Evolutionary conservation across 192 early-diverging fungal species (phyloP), one percentile per base, ranked within the genome.

Genomic region (Coemansia sp.): DNA sequence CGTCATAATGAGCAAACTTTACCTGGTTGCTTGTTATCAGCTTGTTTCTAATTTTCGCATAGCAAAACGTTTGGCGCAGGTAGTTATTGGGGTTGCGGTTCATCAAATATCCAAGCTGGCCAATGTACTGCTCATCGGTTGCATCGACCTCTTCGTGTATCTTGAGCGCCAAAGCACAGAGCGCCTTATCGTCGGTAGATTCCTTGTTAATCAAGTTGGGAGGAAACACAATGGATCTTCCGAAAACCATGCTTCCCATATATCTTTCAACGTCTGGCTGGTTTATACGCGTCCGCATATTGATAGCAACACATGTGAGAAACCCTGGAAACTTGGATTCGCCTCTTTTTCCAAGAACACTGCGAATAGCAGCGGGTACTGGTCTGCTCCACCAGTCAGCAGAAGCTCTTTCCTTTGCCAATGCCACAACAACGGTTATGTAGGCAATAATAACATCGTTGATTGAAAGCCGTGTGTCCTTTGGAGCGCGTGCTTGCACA

Each of bases 401-500:
- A 7, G 50, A 53, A 0, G 19, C 50, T n/a, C 23, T 23, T 53
- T 53, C 19, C 21, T 53, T 53, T 23, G 50, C 50, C 21, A 39
- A 37, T 40, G 15, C 56, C 10, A 58, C 15, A 9, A 41, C 39
- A 7, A 58, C 39, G 7, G n/a, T 18, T 40, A 58, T 40, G 13
- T 18, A 41, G 11, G 56, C 56, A n/a, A 13, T 40, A 9, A 58
- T 37, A n/a, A 58, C n/a, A 15, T 58, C 56, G 38, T 58, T 58
- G 9, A 40, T 41, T 10, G 56, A 58, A 16, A 39, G 39, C 5
- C n/a, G 38, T 16, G 56, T 41, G 1, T 40, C 32, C 5, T 3
- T 0, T 1, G 50, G 13, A 5, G 39, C 44, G n/a, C 40, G 4
- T 3, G 19, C 21, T 16, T 21, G 12, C 19, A 67, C 41, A 5